These are phyloP conservation scores for Chaetomiaceae sp. DNA, from an alignment of 2,329 filamentous ascomycete species.

Conservation along the genomic window DNA sequence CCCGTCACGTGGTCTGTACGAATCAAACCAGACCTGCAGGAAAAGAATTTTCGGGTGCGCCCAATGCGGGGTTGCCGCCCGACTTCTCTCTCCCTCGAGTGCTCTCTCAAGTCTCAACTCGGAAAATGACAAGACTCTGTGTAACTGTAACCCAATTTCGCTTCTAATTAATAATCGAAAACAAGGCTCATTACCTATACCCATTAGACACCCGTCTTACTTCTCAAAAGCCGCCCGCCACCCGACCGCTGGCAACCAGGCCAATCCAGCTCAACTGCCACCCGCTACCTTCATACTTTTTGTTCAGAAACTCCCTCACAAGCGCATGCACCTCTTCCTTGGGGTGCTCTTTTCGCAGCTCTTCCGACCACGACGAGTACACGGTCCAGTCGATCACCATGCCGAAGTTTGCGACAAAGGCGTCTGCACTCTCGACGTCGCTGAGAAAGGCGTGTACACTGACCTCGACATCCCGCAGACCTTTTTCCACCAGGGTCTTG, in stretches of 20 bases:
- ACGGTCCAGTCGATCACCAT: slow-evolving; percentile 39
- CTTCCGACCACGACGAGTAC: slow-evolving; percentile 37
- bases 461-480: slow-evolving; percentile 37
- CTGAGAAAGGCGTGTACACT: slow-evolving; percentile 28
- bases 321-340: slow-evolving; percentile 35
- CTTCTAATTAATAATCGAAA: too few relatives aligned
- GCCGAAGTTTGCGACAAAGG: slow-evolving; percentile 33
- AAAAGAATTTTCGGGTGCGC: slow-evolving; percentile 18
- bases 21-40: slow-evolving; percentile 22
- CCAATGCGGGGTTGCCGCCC: slow-evolving; percentile 17
- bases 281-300: slow-evolving; percentile 35
- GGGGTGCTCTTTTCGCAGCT: slow-evolving; percentile 32
- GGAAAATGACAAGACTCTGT: too few relatives aligned
- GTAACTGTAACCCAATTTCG: too few relatives aligned
- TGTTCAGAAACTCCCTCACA: slow-evolving; percentile 34
- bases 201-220: too few relatives aligned
- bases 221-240: too few relatives aligned
- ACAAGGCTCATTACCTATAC: too few relatives aligned
- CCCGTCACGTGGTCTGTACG: slow-evolving; percentile 27
- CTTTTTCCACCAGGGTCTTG: slow-evolving; percentile 32
- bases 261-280: slow-evolving; percentile 35
- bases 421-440: slow-evolving; percentile 31
- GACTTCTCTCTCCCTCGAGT: too few relatives aligned
- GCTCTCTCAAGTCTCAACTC: not conserved
- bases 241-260: slow-evolving; percentile 26